Conservation (phyloP, 305 asterid species). For the Lippia alba region DNA sequence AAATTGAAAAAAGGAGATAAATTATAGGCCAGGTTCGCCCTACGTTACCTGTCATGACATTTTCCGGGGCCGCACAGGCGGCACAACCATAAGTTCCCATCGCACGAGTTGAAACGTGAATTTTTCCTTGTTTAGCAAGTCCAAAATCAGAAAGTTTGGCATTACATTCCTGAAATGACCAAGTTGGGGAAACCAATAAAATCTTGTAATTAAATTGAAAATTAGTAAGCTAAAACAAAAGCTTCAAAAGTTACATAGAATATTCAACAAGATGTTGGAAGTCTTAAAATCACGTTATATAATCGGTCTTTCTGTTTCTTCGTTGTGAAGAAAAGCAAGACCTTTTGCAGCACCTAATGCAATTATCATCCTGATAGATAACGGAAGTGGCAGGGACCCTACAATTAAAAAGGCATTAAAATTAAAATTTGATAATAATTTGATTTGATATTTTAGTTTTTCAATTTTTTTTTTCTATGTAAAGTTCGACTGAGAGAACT, state of each 20-base stretch:
- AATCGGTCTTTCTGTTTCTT: slow-evolving; percentile 74
- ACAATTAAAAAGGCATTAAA: slow-evolving; percentile 10
- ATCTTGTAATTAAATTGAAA: not conserved
- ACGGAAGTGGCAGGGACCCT: slow-evolving; percentile 80
- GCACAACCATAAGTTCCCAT: slow-evolving; percentile 82
- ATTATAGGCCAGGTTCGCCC: not conserved
- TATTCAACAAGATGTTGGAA: slow-evolving; percentile 71
- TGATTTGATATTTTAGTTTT: not conserved
- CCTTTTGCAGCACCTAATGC: slow-evolving; percentile 79
- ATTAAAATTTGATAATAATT: not conserved
- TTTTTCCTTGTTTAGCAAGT: slow-evolving; percentile 79
- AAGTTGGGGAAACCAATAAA: not conserved
- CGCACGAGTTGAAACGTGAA: slow-evolving; percentile 79
- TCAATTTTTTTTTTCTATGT: not conserved
- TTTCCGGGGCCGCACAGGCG: slow-evolving; percentile 77
- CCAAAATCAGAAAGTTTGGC: slow-evolving; percentile 82
- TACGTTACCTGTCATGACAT: slow-evolving; percentile 67
- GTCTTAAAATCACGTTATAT: slow-evolving; percentile 83
- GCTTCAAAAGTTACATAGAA: slow-evolving; percentile 44
- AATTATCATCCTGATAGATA: slow-evolving; percentile 79
- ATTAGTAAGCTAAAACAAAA: not conserved
- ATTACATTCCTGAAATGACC: slow-evolving; percentile 62
- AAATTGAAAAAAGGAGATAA: too few species aligned
- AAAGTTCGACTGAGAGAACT: slow-evolving; percentile 11
- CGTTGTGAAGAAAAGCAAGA: slow-evolving; percentile 75